Evolutionary conservation across 306 rosid species (phyloP), one percentile per base, ranked within the genome.

Genomic region (Neltuma alba): DNA sequence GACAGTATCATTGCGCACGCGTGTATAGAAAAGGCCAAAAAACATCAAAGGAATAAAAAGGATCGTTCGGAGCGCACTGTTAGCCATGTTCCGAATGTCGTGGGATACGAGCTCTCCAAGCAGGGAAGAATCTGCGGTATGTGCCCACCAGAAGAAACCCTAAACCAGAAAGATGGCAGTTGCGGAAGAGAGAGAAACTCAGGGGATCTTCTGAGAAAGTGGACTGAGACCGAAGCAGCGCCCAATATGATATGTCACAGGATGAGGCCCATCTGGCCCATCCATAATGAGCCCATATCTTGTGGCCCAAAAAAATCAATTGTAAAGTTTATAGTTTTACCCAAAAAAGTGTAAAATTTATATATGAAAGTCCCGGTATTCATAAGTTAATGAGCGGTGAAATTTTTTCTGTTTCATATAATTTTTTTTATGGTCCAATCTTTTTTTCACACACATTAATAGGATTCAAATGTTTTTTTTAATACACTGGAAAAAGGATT

Each of bases 31-130:
- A n/a, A 20, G 12, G 61, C 0, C 21, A 54, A 44, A 3, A 28
- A 42, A 78, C 16, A n/a, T n/a, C n/a, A n/a, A n/a, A n/a, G n/a
- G n/a, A n/a, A n/a, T n/a, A n/a, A n/a, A 5, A 14, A 36, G 76
- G 67, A 81, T 42, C 34, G 37, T 9, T 28, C 14, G 7, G n/a
- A 70, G 27, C 83, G 47, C 41, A 83, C 86, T 41, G 34, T 63
- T 58, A 10, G 89, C 89, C 89, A 74, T 74, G 50, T 11, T 74
- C 31, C 31, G 27, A 31, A 4, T 31, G 50, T 47, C 27, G 2
- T 9, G 9, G 8, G 27, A 28, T 18, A 18, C 58, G 27, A 52
- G 23, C 40, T 20, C 27, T 13, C 8, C 21, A 2, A 54, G 68
- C 36, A 74, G 44, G 23, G 77, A 28, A 38, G 52, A 23, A 57